Evolutionary conservation across 495 filamentous ascomycete genomes (phyloP), one percentile per base, ranked within the genome.

Genomic region (Glonium stellatum): DNA sequence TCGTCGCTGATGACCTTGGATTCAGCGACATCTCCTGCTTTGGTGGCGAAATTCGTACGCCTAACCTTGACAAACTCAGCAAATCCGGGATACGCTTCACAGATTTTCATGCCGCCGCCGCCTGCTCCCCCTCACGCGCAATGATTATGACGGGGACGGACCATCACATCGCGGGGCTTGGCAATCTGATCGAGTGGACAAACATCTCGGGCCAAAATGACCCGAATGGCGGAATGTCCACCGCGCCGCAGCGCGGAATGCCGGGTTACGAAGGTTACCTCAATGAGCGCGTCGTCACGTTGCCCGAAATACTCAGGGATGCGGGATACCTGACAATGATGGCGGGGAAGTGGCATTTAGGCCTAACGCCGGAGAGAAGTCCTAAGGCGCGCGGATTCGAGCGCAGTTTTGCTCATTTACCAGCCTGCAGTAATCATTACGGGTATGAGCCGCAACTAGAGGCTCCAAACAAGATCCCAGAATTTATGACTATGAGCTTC

Each of bases 191-290:
- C 55, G 55, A 58, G 50, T 58, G 55, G 55, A 58, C 55, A 18
- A 58, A 68, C 47, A 52, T 63, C 67, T 61, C 62, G 68, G 69
- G 63, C 27, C 69, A 71, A 59, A 71, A 71, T 57, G 69, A 66
- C 15, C 69, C 69, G 0, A 72, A 73, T n/a, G 75, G 72, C 1
- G 72, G 41, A 48, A 71, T 36, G 72, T 64, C 69, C 49, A 71
- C 69, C 22, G 69, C 69, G 12, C 69, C 69, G 13, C 69, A 71
- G 55, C 55, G 69, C 18, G 69, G 69, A n/a, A 83, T 82, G 80
- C 82, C 83, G 0, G 83, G 83, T 0, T 84, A 86, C 65, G 84
- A 86, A 68, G 83, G 83, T 1, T 86, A 84, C 59, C 75, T 87
- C 31, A 87, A 58, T 57, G 80, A 84, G 48, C 70, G 75, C 5